Conservation (phyloP, 2,329 filamentous ascomycete genomes). For the Zymoseptoria tritici region DNA sequence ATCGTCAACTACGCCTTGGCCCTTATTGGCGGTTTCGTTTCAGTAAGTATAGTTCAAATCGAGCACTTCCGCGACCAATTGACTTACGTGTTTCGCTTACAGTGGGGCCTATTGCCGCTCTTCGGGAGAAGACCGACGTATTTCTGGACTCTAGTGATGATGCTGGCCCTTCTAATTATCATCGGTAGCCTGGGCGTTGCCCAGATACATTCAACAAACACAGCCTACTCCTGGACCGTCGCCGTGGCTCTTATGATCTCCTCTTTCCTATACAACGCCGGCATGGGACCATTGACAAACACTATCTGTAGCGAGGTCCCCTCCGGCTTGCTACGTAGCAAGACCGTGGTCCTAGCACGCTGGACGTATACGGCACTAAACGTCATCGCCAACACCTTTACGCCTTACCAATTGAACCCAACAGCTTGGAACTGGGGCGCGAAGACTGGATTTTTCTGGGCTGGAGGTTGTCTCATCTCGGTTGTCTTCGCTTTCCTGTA, state of each 20-base stretch:
- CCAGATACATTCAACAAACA: not conserved
- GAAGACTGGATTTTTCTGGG: constrained; percentile 2
- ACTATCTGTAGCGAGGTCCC: constrained; percentile 14
- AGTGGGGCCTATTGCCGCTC: too few species aligned
- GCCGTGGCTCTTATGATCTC: constrained; percentile 10
- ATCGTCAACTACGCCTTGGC: too few species aligned
- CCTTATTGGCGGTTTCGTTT: too few species aligned
- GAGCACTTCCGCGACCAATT: too few species aligned
- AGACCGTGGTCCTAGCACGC: constrained; percentile 24
- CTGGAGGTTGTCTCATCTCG: not conserved
- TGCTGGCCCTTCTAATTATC: not conserved
- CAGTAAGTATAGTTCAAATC: too few species aligned
- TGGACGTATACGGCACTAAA: constrained; percentile 18
- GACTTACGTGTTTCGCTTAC: too few species aligned
- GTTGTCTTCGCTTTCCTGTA: not conserved
- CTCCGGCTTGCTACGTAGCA: constrained; percentile 22
- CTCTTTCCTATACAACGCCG: constrained; percentile 20
- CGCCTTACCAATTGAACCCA: constrained; percentile 20
- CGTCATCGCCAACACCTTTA: constrained; percentile 15
- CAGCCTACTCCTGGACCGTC: not conserved
- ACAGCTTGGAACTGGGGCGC: constrained; percentile 13
- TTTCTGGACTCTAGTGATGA: not conserved
- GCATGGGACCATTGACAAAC: constrained; percentile 17
- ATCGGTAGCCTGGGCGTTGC: constrained; percentile 1
- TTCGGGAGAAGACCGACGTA: not conserved